A percentile compares a stretch with the other conserved stretches of the same genome.
Evolutionary conservation across 179 eudicot genomes (phyloP).

Genomic region (Nepenthes alata): DNA sequence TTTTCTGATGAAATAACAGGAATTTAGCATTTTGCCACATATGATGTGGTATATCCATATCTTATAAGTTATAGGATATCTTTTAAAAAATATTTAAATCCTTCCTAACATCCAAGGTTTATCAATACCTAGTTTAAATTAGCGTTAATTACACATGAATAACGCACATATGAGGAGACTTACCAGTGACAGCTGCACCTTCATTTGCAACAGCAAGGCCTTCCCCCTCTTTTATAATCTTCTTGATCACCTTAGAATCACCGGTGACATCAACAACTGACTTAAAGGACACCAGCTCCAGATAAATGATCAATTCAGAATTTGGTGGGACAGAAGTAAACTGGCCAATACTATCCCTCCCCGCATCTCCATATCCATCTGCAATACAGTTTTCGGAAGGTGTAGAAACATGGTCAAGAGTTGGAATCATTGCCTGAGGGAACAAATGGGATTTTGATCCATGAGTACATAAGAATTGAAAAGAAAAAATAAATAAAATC

Average conservation of each 20-base stretch:
- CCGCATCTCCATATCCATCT: conserved; percentile 42
- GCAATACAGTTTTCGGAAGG: conserved; percentile 13
- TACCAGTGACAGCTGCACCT: conserved; percentile 48
- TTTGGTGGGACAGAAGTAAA: conserved; percentile 26
- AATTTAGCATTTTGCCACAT: no score
- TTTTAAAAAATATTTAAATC: no score
- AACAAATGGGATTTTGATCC: not conserved
- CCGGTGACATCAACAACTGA: conserved; percentile 43
- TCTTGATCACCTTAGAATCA: conserved; percentile 52
- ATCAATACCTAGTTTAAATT: not conserved
- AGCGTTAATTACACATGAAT: not conserved
- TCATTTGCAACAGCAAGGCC: conserved; percentile 37
- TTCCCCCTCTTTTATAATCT: conserved; percentile 50
- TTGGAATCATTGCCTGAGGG: not conserved
- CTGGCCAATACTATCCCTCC: conserved; percentile 13
- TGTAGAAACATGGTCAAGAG: not conserved
- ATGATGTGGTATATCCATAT: no score
- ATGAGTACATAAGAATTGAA: not conserved
- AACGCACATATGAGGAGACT: conserved; percentile 14
- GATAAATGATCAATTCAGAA: conserved; percentile 27
- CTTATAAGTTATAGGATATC: no score
- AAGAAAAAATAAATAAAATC: not conserved
- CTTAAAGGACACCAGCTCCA: conserved; percentile 40
- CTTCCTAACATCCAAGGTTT: not conserved
- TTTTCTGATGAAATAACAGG: no score